Conservation (phyloP, 2,329 filamentous ascomycete species). For the Phaeosphaeriaceae sp. region DNA sequence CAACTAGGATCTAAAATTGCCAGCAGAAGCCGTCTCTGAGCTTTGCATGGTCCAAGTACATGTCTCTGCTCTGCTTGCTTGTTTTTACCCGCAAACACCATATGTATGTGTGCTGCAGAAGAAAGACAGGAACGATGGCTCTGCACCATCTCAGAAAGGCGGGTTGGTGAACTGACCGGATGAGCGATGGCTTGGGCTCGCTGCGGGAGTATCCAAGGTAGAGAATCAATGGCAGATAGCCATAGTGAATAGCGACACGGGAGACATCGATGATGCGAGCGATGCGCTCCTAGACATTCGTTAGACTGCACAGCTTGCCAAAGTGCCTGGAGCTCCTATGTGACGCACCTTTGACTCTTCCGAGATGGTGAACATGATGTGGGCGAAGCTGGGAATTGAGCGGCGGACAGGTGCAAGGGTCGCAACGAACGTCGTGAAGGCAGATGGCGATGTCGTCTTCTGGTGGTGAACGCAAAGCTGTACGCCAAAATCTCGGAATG, state of each 20-base stretch:
- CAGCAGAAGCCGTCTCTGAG: background rate
- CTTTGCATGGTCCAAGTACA: background rate
- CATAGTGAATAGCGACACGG: conserved; percentile 94
- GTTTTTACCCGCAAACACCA: background rate
- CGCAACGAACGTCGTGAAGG: conserved; percentile 3
- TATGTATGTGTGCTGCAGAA: background rate
- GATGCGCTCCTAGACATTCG: conserved; percentile 81
- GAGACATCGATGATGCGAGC: conserved; percentile 95
- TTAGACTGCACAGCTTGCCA: conserved; percentile 27
- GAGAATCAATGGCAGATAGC: conserved; percentile 94
- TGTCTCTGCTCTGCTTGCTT: background rate
- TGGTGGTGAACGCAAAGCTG: conserved; percentile 22
- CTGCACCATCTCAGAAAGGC: background rate
- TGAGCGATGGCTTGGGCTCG: conserved; percentile 83
- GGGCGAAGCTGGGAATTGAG: background rate
- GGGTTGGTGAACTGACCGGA: conserved; percentile 61
- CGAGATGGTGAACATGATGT: conserved; percentile 69
- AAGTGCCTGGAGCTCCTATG: background rate
- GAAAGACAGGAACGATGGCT: background rate
- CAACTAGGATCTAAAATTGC: too few species aligned
- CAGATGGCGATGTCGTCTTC: conserved; percentile 15
- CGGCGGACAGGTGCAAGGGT: background rate
- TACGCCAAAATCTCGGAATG: conserved; percentile 29
- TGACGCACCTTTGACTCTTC: conserved; percentile 89
- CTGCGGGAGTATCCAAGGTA: conserved; percentile 97